A percentile compares a stretch with the other conserved stretches of the same genome.
These are phyloP conservation scores for Wallemia hederae DNA, from an alignment of 1,284 basidiomycete genomes.

Conservation along the genomic window DNA sequence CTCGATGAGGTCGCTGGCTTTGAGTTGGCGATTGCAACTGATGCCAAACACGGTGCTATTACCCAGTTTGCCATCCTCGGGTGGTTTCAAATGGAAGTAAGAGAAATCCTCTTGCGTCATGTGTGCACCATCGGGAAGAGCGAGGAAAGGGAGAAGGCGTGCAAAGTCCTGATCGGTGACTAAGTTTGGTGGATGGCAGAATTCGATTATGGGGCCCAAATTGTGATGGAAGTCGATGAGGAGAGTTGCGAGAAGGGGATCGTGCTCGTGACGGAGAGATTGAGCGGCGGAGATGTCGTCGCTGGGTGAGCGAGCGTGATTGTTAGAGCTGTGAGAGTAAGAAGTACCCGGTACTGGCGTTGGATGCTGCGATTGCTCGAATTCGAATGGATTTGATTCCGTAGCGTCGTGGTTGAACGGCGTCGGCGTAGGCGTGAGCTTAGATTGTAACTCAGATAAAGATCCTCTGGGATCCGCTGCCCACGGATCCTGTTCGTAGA, in stretches of 20 bases:
- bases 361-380: not conserved
- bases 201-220: conserved; percentile 66
- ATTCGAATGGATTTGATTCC: not conserved
- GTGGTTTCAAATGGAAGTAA: conserved; percentile 50
- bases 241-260: not conserved
- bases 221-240: conserved; percentile 1
- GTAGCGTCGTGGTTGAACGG: not conserved
- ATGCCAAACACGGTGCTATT: conserved; percentile 56
- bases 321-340: not conserved
- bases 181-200: conserved; percentile 26
- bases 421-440: not conserved
- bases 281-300: not conserved
- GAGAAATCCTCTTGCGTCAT: conserved; percentile 81
- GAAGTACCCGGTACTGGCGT: not conserved
- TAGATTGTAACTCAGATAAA: not conserved
- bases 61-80: conserved; percentile 21
- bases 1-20: conserved; percentile 45
- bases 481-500: not conserved
- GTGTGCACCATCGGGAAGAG: conserved; percentile 87
- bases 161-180: conserved; percentile 50
- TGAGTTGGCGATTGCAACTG: conserved; percentile 86
- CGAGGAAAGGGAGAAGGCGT: conserved; percentile 77
- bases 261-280: not conserved
- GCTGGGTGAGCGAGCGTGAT: not conserved
- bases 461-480: not conserved